Base-by-base conservation (phyloP, 2,329 filamentous ascomycete species). In the Magnaporthiopsis rhizophila region DNA sequence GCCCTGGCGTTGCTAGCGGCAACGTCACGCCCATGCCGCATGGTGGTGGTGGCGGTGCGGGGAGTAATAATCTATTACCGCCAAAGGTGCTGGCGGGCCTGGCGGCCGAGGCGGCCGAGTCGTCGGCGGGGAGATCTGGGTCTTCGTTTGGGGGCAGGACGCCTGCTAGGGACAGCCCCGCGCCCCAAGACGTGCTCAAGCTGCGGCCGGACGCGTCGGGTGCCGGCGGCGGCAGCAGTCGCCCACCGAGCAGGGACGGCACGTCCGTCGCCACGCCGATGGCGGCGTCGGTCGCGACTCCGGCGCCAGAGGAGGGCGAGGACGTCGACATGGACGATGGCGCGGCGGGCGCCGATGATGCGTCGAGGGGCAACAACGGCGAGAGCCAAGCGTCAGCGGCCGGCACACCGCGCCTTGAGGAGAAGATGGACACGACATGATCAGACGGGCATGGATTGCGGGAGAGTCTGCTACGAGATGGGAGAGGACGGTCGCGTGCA, bases 391-490 rank as follows among this genome's bases (percentile, higher is more conserved):
- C 74, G 32, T 76, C 81, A 18, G 81, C 76, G 26, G 76, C 86
- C 61, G 81, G 85, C 65, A 77, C 79, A 28, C 78, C 81, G 32
- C 77, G 79, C 58, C 77, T 71, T 36, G 80, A 76, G 9, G 86
- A 89, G 68, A 83, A 79, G 70, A 92, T 91, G 89, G 89, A 91
- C 78, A 90, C 78, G 69, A 81, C 76, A 15, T 77, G 56, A 65
- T 68, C 62, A 59, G 28, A 15, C 11, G 12, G 34, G 26, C 62
- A 59, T 53, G 45, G 45, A 6, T 21, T 53, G 45, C 7, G 21
- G 18, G 5, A 21, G 7, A n/a, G 38, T 21, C 3, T 53, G 45
- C 7, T 38, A 18, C 13, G 11, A 38, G 36, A 38, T 38, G 18
- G 36, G 18, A 38, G 13, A 38, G 13, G 3, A 18, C 13, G 36